Conservation (phyloP, 495 filamentous ascomycete genomes). For the Neurospora intermedia region DNA sequence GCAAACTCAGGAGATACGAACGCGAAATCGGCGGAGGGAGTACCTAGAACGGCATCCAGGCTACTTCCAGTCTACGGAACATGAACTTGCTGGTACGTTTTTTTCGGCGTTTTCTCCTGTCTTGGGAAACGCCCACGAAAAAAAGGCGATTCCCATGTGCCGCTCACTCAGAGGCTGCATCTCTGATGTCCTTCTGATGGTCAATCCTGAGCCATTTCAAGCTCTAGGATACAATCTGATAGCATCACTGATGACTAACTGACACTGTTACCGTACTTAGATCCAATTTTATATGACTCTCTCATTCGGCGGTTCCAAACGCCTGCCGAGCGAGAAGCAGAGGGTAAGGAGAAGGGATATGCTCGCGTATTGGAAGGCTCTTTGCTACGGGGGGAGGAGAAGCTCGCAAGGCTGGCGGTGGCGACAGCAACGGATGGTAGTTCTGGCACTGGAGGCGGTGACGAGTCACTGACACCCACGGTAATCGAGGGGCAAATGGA, state of each 20-base stretch:
- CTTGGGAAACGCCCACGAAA: background rate
- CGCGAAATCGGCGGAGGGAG: conserved; percentile 33
- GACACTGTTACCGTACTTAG: conserved; percentile 27
- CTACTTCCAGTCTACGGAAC: conserved; percentile 31
- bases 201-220: background rate
- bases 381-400: conserved; percentile 60
- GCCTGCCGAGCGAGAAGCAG: conserved; percentile 57
- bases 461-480: background rate
- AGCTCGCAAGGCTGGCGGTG: conserved; percentile 50
- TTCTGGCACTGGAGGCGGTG: background rate
- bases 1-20: conserved; percentile 22
- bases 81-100: conserved; percentile 33
- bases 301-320: conserved; percentile 71
- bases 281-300: conserved; percentile 71
- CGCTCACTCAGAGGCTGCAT: background rate
- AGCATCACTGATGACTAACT: background rate
- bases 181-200: background rate
- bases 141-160: background rate
- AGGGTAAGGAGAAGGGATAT: conserved; percentile 62
- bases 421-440: conserved; percentile 20
- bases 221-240: background rate
- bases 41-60: conserved; percentile 29
- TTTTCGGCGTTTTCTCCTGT: background rate
- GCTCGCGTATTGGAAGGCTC: conserved; percentile 63
- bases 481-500: background rate